Conservation (phyloP, 2,329 filamentous ascomycete species). For the Phyllosticta citriasiana region DNA sequence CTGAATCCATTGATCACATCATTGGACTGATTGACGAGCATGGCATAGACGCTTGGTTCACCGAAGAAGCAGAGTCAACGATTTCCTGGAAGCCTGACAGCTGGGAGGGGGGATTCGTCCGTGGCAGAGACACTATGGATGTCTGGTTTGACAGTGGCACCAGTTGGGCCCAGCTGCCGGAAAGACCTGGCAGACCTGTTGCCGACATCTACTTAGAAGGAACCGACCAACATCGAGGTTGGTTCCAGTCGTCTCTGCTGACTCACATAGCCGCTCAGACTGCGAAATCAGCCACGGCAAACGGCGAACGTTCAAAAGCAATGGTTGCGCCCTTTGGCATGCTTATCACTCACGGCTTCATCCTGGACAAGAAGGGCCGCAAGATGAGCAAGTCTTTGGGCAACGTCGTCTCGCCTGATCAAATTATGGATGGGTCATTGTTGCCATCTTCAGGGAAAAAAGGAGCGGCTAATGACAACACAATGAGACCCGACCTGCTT, state of each 20-base stretch:
- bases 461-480: slow-evolving; percentile 25
- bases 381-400: slow-evolving; percentile 99
- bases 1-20: slow-evolving; percentile 73
- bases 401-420: slow-evolving; percentile 68
- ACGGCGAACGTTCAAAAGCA: slow-evolving; percentile 11
- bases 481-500: slow-evolving; percentile 75
- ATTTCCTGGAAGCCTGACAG: slow-evolving; percentile 63
- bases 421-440: slow-evolving; percentile 78
- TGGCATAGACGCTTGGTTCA: slow-evolving; percentile 92
- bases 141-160: slow-evolving; percentile 99
- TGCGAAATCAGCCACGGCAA: slow-evolving; percentile 17
- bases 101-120: slow-evolving; percentile 52
- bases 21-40: slow-evolving; percentile 66
- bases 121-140: slow-evolving; percentile 94
- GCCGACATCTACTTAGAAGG: slow-evolving; percentile 92
- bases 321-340: slow-evolving; percentile 66
- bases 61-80: slow-evolving; percentile 62
- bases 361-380: slow-evolving; percentile 76
- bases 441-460: slow-evolving; percentile 47
- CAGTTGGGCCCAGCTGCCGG: slow-evolving; percentile 58
- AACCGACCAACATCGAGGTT: slow-evolving; percentile 90
- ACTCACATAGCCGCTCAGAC: slow-evolving; percentile 63
- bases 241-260: slow-evolving; percentile 94
- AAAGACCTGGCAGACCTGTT: slow-evolving; percentile 29
- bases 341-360: slow-evolving; percentile 93